Evolutionary conservation across 2,329 filamentous ascomycete genomes (phyloP), one percentile per base, ranked within the genome.

Genomic region (Xylaria sp.): DNA sequence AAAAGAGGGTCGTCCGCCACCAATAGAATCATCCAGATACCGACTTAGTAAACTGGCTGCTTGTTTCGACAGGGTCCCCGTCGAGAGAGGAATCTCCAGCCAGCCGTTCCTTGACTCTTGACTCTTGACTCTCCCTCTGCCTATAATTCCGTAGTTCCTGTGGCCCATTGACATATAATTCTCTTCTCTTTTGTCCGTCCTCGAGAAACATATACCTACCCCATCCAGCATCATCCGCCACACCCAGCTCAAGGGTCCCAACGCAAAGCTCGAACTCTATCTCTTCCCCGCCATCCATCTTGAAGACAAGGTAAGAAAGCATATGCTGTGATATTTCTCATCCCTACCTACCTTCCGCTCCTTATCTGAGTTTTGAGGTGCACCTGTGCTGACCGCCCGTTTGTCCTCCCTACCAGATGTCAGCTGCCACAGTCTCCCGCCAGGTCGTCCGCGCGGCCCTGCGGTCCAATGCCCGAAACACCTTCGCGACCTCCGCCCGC

Each of bases 401-500:
- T 18, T 29, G 19, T 51, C 26, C 46, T 48, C n/a, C n/a, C n/a
- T n/a, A n/a, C 18, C 64, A 76, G 71, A 79, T 78, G 76, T 73
- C 74, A 51, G 72, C 74, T 62, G 73, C 78, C 60, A 77, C 79
- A 47, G 57, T 66, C 45, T 70, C 68, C 61, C 81, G 81, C 64
- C 79, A 81, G 62, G 76, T 84, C 66, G 74, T 79, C 71, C 82
- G 82, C 70, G 76, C 80, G 62, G 78, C 86, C 53, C 76, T 87
- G 69, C 83, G 84, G 68, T 77, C 82, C 65, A 73, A 79, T 48
- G 75, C 83, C 41, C 85, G 82, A 66, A 82, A 78, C 67, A 78
- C 83, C 61, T 81, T 90, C 71, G 76, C 78, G 62, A 77, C 81
- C 50, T 78, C 81, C 42, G 80, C 82, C 50, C 84, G 88, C 64